Evolutionary conservation across 2,329 filamentous ascomycete species (phyloP).

Genomic region (Aureobasidium vineae): DNA sequence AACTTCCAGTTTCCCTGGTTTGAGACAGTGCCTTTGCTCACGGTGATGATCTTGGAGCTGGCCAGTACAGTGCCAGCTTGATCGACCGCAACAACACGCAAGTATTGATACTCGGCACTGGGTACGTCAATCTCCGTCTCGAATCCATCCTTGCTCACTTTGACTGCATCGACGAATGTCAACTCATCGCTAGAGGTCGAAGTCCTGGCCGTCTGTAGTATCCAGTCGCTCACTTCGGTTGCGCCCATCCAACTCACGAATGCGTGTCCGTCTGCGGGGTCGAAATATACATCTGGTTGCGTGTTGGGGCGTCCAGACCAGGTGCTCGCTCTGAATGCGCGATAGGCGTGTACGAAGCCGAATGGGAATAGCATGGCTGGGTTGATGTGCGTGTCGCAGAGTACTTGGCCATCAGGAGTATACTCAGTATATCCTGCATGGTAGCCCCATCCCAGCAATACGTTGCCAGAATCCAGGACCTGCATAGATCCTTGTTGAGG

Average conservation of each 20-base stretch:
- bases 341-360: constrained; percentile 46
- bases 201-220: constrained; percentile 22
- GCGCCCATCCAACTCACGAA: constrained; percentile 30
- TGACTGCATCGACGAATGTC: constrained; percentile 30
- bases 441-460: constrained; percentile 57
- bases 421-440: constrained; percentile 43
- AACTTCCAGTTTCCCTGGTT: neutral
- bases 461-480: constrained; percentile 52
- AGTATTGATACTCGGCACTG: neutral
- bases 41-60: neutral
- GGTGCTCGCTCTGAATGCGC: constrained; percentile 46
- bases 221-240: constrained; percentile 28
- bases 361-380: constrained; percentile 38
- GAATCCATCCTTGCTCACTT: constrained; percentile 28
- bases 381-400: constrained; percentile 54
- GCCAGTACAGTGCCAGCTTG: constrained; percentile 29
- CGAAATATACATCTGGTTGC: constrained; percentile 39
- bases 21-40: neutral
- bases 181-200: neutral
- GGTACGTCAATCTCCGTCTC: constrained; percentile 30
- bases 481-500: constrained; percentile 55
- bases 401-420: constrained; percentile 45
- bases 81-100: constrained; percentile 31
- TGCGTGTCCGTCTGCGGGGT: constrained; percentile 31
- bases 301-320: constrained; percentile 25